phyloP scores from a whole-genome alignment of 495 filamentous ascomycete genomes.

The Trichocladium uniseriatum region DNA sequence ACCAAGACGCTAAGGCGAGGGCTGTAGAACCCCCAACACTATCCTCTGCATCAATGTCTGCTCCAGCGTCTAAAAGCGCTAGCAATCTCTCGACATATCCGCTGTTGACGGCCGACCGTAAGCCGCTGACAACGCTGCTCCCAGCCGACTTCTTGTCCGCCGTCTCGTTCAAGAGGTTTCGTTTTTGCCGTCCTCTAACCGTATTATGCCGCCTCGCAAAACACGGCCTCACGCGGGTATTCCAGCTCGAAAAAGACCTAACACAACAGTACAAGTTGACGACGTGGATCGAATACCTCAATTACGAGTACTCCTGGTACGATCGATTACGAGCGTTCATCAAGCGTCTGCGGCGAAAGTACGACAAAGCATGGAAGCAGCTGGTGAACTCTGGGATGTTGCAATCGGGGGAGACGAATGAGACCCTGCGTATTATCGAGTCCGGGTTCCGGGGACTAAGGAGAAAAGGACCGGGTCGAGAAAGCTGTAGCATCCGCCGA shows the following conservation, averaged over 20 bases:
- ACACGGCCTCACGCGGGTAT: conserved; percentile 6
- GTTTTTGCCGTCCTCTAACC: no score
- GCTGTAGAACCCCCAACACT: no score
- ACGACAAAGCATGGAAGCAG: conserved; percentile 9
- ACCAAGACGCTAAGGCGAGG: no score
- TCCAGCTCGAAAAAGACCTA: conserved; percentile 12
- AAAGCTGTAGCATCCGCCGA: conserved; percentile 2
- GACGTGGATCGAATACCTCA: conserved; percentile 22
- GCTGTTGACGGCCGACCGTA: no score
- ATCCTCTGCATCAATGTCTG: no score
- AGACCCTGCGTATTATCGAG: conserved; percentile 1
- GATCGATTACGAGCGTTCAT: background rate
- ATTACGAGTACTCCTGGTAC: conserved; percentile 12
- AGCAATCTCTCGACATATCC: no score
- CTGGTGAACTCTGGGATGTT: conserved; percentile 9
- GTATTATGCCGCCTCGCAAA: conserved; percentile 4
- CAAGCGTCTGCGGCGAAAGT: background rate
- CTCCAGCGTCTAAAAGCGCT: no score
- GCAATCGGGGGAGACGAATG: conserved; percentile 6
- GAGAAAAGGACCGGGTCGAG: background rate
- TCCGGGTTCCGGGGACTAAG: background rate
- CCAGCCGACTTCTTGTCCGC: no score
- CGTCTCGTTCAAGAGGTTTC: no score
- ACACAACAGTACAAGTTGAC: conserved; percentile 7
- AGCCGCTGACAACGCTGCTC: no score